Evolutionary conservation across 257 asterid genomes (phyloP).

Genomic region (Solanum rostratum): DNA sequence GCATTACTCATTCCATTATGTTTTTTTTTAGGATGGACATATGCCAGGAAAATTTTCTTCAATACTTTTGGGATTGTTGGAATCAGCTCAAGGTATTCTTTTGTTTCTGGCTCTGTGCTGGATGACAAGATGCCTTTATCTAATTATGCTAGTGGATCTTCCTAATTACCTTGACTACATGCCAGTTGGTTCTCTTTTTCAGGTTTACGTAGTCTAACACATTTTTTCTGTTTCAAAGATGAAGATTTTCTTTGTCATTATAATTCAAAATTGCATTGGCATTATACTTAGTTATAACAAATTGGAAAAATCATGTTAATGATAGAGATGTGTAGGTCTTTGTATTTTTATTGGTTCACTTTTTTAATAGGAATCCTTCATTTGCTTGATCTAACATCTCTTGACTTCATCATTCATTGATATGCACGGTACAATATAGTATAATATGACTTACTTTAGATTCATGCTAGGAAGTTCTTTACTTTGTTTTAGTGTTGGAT

Average conservation of each 20-base stretch:
- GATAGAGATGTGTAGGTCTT: background rate
- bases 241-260: background rate
- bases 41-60: conserved; percentile 69
- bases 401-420: background rate
- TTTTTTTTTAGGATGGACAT: conserved; percentile 55
- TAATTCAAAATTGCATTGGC: background rate
- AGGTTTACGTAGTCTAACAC: background rate
- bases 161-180: background rate
- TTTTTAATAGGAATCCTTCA: background rate
- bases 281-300: background rate
- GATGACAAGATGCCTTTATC: background rate
- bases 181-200: background rate
- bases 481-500: background rate
- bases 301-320: background rate
- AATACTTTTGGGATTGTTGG: conserved; percentile 84
- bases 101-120: background rate
- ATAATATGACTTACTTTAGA: background rate
- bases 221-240: background rate
- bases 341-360: background rate
- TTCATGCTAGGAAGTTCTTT: background rate
- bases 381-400: background rate
- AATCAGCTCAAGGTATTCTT: conserved; percentile 54
- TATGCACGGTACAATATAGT: background rate
- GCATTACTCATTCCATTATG: conserved; percentile 13
- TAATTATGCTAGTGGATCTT: background rate